A percentile compares a stretch with the other conserved stretches of the same genome.
Evolutionary conservation across 192 early-diverging fungal genomes (phyloP).

Genomic region (Coemansia nantahalensis): DNA sequence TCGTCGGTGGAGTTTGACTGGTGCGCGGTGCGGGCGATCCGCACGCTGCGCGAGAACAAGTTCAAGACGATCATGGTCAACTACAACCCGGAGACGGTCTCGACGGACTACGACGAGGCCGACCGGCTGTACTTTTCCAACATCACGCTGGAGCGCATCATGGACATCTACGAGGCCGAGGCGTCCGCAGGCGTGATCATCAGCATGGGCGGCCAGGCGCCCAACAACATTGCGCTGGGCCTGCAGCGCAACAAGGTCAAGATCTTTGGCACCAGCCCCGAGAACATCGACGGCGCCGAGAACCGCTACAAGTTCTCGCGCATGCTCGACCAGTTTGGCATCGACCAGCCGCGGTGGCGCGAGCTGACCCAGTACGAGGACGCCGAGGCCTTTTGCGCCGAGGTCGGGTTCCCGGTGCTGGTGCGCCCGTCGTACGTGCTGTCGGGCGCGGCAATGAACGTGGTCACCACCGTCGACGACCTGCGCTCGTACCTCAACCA

Average conservation of each 20-base stretch:
- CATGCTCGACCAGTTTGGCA: slow-evolving; percentile 92
- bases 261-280: slow-evolving; percentile 93
- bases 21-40: slow-evolving; percentile 96
- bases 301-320: slow-evolving; percentile 98
- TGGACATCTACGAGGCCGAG: slow-evolving; percentile 97
- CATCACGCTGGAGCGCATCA: slow-evolving; percentile 87
- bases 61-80: slow-evolving; percentile 99
- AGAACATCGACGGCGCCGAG: slow-evolving; percentile 96
- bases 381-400: slow-evolving; percentile 80
- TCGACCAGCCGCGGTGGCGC: slow-evolving; percentile 98
- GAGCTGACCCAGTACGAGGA: slow-evolving; percentile 88
- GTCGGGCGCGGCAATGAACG: slow-evolving; percentile 99
- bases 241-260: slow-evolving; percentile 89
- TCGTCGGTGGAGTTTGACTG: slow-evolving; percentile 99
- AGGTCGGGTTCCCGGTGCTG: slow-evolving; percentile 92
- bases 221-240: slow-evolving; percentile 96
- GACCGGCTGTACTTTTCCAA: slow-evolving; percentile 98
- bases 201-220: slow-evolving; percentile 96
- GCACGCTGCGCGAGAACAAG: slow-evolving; percentile 80
- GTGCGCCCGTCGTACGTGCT: slow-evolving; percentile 98
- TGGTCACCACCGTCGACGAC: slow-evolving; percentile 81
- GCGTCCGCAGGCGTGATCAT: slow-evolving; percentile 83
- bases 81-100: slow-evolving; percentile 99
- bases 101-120: slow-evolving; percentile 98
- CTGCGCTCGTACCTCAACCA: slow-evolving; percentile 82